Percentiles rank a stretch among this genome's conserved stretches.
Conservation (phyloP, 352 stramenopile species). For the Pythium rhizo-oryzae region DNA sequence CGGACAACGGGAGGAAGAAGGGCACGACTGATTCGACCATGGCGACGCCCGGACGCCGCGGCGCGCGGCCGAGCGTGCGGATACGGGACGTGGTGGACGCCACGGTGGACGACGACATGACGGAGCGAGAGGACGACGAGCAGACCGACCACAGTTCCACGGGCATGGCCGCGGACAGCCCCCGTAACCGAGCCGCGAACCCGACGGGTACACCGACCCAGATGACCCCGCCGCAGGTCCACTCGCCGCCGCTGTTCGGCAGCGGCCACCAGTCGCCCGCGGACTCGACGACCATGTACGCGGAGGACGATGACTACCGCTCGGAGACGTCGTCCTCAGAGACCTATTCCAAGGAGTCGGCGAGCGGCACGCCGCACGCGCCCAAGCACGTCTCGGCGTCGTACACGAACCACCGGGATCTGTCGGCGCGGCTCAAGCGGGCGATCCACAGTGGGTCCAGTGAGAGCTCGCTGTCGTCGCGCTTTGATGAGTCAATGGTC, state of each 20-base stretch:
- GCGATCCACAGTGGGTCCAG: constrained; percentile 35
- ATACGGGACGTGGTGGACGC: constrained; percentile 17
- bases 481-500: constrained; percentile 63
- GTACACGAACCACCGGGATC: constrained; percentile 68
- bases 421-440: constrained; percentile 61
- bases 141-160: constrained; percentile 31
- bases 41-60: background rate
- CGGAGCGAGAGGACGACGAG: constrained; percentile 34
- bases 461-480: constrained; percentile 22
- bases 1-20: too few species aligned
- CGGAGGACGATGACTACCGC: constrained; percentile 78
- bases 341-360: constrained; percentile 37
- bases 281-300: constrained; percentile 55
- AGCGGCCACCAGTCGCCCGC: constrained; percentile 41
- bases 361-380: constrained; percentile 4
- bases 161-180: constrained; percentile 24
- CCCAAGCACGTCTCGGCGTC: constrained; percentile 44
- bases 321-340: constrained; percentile 75
- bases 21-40: too few species aligned
- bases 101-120: constrained; percentile 29
- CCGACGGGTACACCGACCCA: too few species aligned
- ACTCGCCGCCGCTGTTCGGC: constrained; percentile 26
- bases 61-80: constrained; percentile 6
- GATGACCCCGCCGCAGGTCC: background rate
- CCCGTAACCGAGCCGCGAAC: constrained; percentile 8